Evolutionary conservation across 192 early-diverging fungal genomes (phyloP), one percentile per base, ranked within the genome.

Genomic region (Umbelopsis sp.): DNA sequence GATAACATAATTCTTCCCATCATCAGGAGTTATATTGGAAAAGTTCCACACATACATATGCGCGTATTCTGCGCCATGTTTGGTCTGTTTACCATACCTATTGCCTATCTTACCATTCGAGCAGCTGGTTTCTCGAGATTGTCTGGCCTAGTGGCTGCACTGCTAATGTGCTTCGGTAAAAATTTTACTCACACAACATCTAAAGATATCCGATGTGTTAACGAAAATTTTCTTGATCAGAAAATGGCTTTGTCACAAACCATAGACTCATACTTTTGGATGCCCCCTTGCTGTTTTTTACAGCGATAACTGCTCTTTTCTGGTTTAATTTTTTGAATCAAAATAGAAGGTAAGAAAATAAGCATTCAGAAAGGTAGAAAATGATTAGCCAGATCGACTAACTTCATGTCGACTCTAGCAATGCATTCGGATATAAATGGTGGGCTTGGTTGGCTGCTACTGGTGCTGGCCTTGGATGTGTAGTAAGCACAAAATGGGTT

Each of bases 221-320:
- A 25, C 10, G 21, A 18, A 7, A 37, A 33, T 1, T 33, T 35
- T 15, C 3, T 25, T 8, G n/a, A 23, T 50, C 49, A 93, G 95
- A 98, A 73, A 98, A 93, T 74, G 86, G 93, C 8, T 80, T 96
- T 52, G 84, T 94, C 12, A 88, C 95, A 2, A 94, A 98, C 79
- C 91, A 89, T 46, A 85, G 97, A 37, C 77, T 97, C 41, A 98
- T 97, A 50, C 81, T 97, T 46, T 80, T 97, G 46, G 95, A 97
- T 78, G 88, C 91, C 15, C 93, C 95, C 69, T 76, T 98, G 51
- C 86, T 98, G 64, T 85, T 97, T 30, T 97, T 95, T 74, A 91
- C 89, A 16, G 89, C 91, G 23, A 79, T 87, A 46, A 85, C 94
- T 2, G 80, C 90, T 23, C 88, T 93, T 46, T 73, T 87, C 58